Percentiles rank a stretch among this genome's conserved stretches.
Evolutionary conservation across 73 alveolate genomes (phyloP).

Genomic region (Paramecium biaurelia): DNA sequence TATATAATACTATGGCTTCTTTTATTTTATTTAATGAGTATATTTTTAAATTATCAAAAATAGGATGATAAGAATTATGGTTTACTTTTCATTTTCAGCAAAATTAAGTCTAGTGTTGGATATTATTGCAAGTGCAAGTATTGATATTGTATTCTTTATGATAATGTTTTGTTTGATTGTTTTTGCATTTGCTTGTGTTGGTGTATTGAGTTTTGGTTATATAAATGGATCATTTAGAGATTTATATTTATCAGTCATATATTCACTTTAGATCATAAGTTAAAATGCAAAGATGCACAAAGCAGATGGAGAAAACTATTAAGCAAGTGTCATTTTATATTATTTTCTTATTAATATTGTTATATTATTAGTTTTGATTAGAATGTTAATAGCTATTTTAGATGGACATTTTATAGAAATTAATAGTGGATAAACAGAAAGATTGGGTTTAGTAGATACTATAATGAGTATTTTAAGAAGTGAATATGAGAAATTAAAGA

Average conservation of each 20-base stretch:
- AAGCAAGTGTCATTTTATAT: background rate
- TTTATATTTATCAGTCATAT: background rate
- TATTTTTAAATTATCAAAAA: no score
- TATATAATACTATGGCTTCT: background rate
- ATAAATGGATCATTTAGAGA: background rate
- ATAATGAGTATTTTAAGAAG: background rate
- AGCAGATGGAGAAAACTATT: background rate
- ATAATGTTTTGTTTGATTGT: conserved; percentile 15
- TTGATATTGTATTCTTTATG: conserved; percentile 20
- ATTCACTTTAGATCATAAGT: background rate
- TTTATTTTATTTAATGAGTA: conserved; percentile 36
- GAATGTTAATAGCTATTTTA: conserved; percentile 32
- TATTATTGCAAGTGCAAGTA: conserved; percentile 38
- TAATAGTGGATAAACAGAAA: background rate
- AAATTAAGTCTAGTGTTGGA: background rate
- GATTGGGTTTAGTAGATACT: conserved; percentile 14
- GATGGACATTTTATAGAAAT: conserved; percentile 38
- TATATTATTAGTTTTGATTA: background rate
- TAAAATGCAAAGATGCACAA: background rate
- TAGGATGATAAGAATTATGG: conserved; percentile 17
- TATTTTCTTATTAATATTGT: background rate
- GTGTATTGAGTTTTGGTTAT: background rate
- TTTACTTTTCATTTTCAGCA: conserved; percentile 38
- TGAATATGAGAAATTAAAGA: conserved; percentile 19
- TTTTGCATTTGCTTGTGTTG: conserved; percentile 21